A percentile compares a stretch with the other conserved stretches of the same genome.
Conservation (phyloP, 495 filamentous ascomycete genomes). For the Parachaetomium inaequale region DNA sequence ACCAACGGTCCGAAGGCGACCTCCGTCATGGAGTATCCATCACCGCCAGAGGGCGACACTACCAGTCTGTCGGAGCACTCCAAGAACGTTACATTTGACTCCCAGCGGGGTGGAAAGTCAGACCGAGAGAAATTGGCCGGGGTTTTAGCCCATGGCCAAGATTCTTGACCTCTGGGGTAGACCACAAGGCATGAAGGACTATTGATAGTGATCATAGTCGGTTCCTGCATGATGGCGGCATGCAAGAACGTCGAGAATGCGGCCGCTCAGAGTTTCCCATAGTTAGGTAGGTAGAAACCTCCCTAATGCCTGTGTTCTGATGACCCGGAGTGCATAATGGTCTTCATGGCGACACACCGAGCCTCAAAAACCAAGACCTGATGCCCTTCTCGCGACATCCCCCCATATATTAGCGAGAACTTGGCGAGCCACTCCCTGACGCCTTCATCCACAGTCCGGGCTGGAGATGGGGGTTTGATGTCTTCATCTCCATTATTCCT, state of each 20-base stretch:
- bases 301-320: too few relatives aligned
- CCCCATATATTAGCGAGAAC: conserved; percentile 63
- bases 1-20: too few relatives aligned
- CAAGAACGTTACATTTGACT: too few relatives aligned
- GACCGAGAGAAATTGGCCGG: too few relatives aligned
- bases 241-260: conserved; percentile 45
- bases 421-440: too few relatives aligned
- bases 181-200: neutral
- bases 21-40: too few relatives aligned
- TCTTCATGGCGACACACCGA: conserved; percentile 63
- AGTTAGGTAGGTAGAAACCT: conserved; percentile 31
- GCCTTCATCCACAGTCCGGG: conserved; percentile 33
- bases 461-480: conserved; percentile 64
- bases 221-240: conserved; percentile 48
- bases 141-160: too few relatives aligned
- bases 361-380: conserved; percentile 58
- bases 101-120: too few relatives aligned
- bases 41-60: too few relatives aligned
- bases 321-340: conserved; percentile 46
- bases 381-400: conserved; percentile 43
- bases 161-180: too few relatives aligned
- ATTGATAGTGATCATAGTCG: conserved; percentile 30
- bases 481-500: conserved; percentile 55
- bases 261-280: conserved; percentile 51
- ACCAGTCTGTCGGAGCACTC: too few relatives aligned